Base-by-base conservation (phyloP, 208 protist genomes). In the Leishmania major region DNA sequence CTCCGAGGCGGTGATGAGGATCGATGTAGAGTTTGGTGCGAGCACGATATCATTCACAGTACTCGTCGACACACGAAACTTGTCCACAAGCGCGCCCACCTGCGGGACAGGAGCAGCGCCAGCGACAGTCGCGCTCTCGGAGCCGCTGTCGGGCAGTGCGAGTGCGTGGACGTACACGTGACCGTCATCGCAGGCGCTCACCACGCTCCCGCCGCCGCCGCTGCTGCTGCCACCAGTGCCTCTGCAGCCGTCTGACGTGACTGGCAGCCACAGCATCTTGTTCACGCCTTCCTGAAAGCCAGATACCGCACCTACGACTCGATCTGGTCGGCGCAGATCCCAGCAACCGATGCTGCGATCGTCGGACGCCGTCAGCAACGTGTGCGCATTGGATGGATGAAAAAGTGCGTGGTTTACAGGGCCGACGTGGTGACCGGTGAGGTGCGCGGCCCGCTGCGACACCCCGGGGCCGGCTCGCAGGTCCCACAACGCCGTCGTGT, bases 181-280 rank as follows among this genome's bases (percentile, higher is more conserved):
- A 8, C 94, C 94, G 73, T 97, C 94, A 81, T 97, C 94, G 76
- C 94, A 97, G 31, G 91, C 94, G 78, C 90, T 94, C 37, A 88
- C 92, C 11, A 95, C 71, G 8, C 91, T 77, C 60, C 81, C 78
- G 59, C 60, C 87, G 17, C 47, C 59, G 10, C 47, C 59, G 17
- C 31, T 43, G 60, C 15, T 53, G 35, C 71, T 67, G 64, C 72
- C 76, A 31, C 69, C 69, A 49, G 69, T 53, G 69, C 25, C 45
- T 45, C 76, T 64, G 70, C 81, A 77, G 57, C 62, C 78, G 7
- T 25, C 35, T 0, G 86, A 84, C 62, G 77, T 77, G 7, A 77
- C 79, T 25, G 87, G 84, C 49, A 95, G 67, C 70, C 86, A 83
- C 69, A 96, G 40, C 89, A 95, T 88, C 73, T 97, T 97, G 79